phyloP scores from a whole-genome alignment of 257 asterid genomes.

The Nicotiana otophora region DNA sequence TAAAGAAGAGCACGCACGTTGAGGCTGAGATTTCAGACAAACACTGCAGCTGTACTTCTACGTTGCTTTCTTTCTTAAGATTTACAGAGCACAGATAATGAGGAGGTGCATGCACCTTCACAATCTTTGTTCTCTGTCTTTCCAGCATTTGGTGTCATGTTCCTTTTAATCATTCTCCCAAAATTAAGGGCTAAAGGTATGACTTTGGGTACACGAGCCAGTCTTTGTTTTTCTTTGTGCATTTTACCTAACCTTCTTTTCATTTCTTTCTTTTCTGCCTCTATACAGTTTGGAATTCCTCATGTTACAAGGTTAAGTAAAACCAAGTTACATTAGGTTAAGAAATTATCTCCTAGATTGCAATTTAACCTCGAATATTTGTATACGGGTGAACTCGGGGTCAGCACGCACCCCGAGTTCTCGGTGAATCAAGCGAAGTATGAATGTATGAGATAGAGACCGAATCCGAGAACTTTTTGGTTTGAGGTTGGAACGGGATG shows the following conservation, averaged over 20 bases:
- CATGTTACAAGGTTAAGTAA: not conserved
- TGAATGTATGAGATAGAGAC: too few species aligned
- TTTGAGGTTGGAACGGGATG: too few species aligned
- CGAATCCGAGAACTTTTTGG: too few species aligned
- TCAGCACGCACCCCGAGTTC: too few species aligned
- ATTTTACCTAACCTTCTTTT: not conserved
- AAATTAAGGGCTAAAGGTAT: not conserved
- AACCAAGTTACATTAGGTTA: not conserved
- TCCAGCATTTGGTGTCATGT: not conserved
- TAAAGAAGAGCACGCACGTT: not conserved
- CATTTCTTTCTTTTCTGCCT: not conserved
- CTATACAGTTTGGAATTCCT: not conserved
- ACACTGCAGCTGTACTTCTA: not conserved
- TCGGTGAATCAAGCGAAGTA: too few species aligned
- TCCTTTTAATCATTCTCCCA: not conserved
- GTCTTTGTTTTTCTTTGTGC: not conserved
- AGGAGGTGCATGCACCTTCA: not conserved
- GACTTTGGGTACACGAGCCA: not conserved
- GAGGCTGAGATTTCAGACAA: not conserved
- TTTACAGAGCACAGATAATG: not conserved
- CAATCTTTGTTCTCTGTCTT: not conserved
- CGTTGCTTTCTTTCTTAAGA: not conserved
- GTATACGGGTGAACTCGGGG: too few species aligned
- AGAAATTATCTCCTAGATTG: too few species aligned
- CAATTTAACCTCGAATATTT: too few species aligned